These are phyloP conservation scores for Elsinoe necatrix DNA, from an alignment of 2,329 filamentous ascomycete species.

Conservation along the genomic window DNA sequence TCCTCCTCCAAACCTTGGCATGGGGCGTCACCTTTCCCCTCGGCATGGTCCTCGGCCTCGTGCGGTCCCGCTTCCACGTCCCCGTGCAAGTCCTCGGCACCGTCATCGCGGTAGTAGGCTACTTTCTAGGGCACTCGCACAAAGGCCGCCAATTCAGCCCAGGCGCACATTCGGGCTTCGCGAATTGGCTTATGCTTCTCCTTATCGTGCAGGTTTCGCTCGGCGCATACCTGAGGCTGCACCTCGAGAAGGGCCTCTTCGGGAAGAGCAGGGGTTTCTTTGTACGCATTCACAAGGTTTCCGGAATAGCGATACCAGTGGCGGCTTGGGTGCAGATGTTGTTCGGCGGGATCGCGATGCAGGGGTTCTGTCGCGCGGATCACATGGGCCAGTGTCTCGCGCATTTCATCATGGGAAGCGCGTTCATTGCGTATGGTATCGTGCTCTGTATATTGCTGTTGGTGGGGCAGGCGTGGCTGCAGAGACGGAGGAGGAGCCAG, in stretches of 20 bases:
- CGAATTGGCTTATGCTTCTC: conserved; percentile 70
- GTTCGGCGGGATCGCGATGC: conserved; percentile 84
- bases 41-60: conserved; percentile 91
- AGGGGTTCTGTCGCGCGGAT: conserved; percentile 88
- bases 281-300: conserved; percentile 64
- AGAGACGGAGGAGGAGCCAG: conserved; percentile 73
- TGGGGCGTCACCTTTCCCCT: conserved; percentile 90
- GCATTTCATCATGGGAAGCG: conserved; percentile 97
- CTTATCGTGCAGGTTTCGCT: conserved; percentile 68
- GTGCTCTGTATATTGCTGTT: conserved; percentile 76
- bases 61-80: conserved; percentile 88
- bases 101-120: conserved; percentile 68
- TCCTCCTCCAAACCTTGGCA: conserved; percentile 74
- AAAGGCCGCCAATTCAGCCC: conserved; percentile 73
- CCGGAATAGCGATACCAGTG: conserved; percentile 82
- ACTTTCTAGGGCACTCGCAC: conserved; percentile 86
- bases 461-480: conserved; percentile 81
- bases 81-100: conserved; percentile 72
- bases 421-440: conserved; percentile 91
- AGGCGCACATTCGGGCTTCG: conserved; percentile 76
- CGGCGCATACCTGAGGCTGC: conserved; percentile 80
- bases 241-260: conserved; percentile 76
- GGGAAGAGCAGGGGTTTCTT: conserved; percentile 65
- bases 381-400: conserved; percentile 88
- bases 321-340: conserved; percentile 89